Percentiles rank a stretch among this genome's conserved stretches.
Evolutionary conservation across 345 rosid species (phyloP).

Genomic region (Jatropha curcas): DNA sequence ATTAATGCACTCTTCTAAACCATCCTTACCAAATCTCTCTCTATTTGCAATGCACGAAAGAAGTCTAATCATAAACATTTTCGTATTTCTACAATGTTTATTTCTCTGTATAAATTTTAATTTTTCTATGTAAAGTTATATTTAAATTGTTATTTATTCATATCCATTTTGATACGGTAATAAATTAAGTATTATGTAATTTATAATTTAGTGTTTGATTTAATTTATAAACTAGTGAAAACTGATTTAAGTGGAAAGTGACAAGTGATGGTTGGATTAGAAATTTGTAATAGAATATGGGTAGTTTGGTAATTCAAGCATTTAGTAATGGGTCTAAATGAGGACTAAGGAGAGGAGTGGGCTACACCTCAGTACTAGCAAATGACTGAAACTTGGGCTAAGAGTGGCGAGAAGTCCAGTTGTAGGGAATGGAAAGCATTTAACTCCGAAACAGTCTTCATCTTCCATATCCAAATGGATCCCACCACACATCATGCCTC

Average conservation of each 20-base stretch:
- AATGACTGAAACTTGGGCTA: background rate
- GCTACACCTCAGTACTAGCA: slow-evolving; percentile 19
- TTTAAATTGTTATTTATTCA: too few relatives aligned
- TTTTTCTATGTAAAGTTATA: too few relatives aligned
- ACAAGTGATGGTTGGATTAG: background rate
- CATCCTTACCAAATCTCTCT: too few relatives aligned
- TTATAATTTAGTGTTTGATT: too few relatives aligned
- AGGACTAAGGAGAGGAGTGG: background rate
- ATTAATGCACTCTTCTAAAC: background rate
- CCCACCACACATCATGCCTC: slow-evolving; percentile 16
- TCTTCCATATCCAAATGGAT: slow-evolving; percentile 31
- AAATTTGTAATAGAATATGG: background rate
- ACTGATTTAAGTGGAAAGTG: too few relatives aligned
- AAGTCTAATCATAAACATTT: too few relatives aligned
- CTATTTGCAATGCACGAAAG: too few relatives aligned
- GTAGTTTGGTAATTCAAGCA: background rate
- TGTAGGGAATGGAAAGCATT: slow-evolving; percentile 8
- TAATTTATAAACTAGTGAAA: too few relatives aligned
- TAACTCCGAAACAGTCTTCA: slow-evolving; percentile 16
- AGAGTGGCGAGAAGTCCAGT: background rate
- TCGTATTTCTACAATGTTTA: too few relatives aligned
- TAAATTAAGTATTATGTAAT: too few relatives aligned
- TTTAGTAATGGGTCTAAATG: background rate
- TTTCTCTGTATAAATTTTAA: too few relatives aligned
- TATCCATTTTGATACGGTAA: too few relatives aligned